phyloP scores from a whole-genome alignment of 1,139 yeast genomes.

The Suhomyces anneliseae region DNA sequence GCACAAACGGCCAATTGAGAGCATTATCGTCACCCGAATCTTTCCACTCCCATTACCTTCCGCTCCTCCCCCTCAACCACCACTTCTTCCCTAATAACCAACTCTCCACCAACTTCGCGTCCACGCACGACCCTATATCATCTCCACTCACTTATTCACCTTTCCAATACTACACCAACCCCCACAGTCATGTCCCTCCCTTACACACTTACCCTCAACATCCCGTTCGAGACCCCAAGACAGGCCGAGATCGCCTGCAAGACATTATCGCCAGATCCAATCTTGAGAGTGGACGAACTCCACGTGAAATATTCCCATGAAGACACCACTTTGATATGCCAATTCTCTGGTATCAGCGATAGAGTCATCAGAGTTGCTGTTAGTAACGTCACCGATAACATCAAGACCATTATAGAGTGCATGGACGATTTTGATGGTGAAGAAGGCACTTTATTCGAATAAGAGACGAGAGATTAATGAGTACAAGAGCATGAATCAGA shows the following conservation, averaged over 20 bases:
- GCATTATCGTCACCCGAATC: no score
- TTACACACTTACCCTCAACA: constrained; percentile 29
- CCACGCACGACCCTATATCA: neutral
- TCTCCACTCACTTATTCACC: neutral
- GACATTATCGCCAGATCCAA: constrained; percentile 75
- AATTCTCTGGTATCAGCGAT: constrained; percentile 58
- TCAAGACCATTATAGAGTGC: constrained; percentile 66
- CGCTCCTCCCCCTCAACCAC: no score
- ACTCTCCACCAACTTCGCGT: no score
- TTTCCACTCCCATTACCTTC: no score
- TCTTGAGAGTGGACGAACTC: constrained; percentile 62
- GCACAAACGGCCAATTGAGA: no score
- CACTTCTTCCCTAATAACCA: no score
- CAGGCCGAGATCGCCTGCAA: constrained; percentile 66
- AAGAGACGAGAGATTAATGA: neutral
- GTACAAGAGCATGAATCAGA: neutral
- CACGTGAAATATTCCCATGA: constrained; percentile 40
- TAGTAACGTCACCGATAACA: constrained; percentile 62
- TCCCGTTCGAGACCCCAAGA: constrained; percentile 60
- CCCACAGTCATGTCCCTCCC: constrained; percentile 8
- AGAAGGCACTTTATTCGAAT: constrained; percentile 21
- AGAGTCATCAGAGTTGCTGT: constrained; percentile 70
- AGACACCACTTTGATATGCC: constrained; percentile 33
- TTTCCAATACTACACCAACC: neutral
- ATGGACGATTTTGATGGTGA: constrained; percentile 59